These are phyloP conservation scores for Magnaporthales sp. DNA, from an alignment of 2,329 filamentous ascomycete species.

Conservation along the genomic window DNA sequence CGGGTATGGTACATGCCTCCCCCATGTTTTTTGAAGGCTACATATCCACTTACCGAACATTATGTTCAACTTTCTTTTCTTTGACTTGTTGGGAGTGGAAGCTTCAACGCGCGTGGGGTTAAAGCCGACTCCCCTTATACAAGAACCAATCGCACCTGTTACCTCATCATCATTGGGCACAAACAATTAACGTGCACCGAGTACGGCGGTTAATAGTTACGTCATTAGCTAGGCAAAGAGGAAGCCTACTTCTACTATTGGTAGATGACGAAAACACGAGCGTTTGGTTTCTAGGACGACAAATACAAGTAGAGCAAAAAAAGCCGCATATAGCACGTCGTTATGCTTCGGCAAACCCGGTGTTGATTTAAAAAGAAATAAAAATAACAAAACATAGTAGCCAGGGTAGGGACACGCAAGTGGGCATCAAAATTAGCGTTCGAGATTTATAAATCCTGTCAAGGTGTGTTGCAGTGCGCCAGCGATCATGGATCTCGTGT, in stretches of 20 bases:
- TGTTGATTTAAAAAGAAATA: too few species aligned
- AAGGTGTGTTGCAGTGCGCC: neutral
- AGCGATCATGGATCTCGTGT: neutral
- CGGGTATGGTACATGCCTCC: too few species aligned
- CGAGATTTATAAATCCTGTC: neutral
- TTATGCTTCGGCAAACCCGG: neutral
- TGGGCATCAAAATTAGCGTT: neutral
- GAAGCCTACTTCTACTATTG: neutral
- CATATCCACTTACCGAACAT: neutral
- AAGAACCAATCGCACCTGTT: too few species aligned
- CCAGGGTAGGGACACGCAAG: neutral
- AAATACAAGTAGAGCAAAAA: neutral
- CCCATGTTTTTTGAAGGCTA: neutral
- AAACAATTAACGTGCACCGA: too few species aligned
- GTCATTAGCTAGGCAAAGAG: neutral
- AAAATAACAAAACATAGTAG: neutral
- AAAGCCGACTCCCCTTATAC: too few species aligned
- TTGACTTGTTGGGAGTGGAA: neutral
- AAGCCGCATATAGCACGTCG: neutral
- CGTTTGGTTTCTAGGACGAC: neutral
- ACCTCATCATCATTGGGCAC: too few species aligned
- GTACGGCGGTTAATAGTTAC: too few species aligned
- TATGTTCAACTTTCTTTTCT: neutral
- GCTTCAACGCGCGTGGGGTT: neutral
- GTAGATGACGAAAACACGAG: neutral